Base-by-base conservation (phyloP, 495 filamentous ascomycete genomes). In the Hypoxylon lienhwacheense region DNA sequence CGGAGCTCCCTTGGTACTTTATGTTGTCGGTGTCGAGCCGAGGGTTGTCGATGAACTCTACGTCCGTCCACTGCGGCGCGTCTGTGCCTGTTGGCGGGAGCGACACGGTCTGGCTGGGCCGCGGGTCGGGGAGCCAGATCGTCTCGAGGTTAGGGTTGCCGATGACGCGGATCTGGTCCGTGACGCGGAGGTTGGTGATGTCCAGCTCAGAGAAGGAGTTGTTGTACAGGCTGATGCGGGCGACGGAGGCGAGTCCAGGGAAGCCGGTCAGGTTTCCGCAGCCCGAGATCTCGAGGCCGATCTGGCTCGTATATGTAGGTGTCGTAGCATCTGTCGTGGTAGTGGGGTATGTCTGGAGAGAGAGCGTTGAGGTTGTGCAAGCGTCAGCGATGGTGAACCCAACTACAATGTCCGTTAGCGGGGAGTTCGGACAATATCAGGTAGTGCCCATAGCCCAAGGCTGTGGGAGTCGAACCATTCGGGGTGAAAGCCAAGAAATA, bases 21-120 rank as follows among this genome's bases (percentile, higher is more conserved):
- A 57, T 47, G 22, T 25, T 47, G 46, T 45, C 15, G 14, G 33
- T 33, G 4, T 39, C 31, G 0, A 57, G 25, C n/a, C 10, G 15
- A 11, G 52, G 42, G 17, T 55, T 55, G 15, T 47, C 43, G 7
- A 47, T 35, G 4, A 55, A 41, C 36, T 55, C 52, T 6, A 55
- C 52, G 8, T 40, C 28, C 10, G 52, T 47, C 52, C 52, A 55
- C 35, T 40, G 34, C 14, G 52, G 52, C 52, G 52, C 52, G 11
- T 55, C 52, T 12, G 34, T 28, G 11, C 52, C 43, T 8, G 52
- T 47, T 7, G 52, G 52, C 7, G 52, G 52, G 7, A 55, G 43
- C 1, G 42, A 26, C 26, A 55, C 19, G 8, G 42, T 47, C 34
- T 42, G 52, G 4, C 52, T 35, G 7, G 43, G 43, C 2, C 29